Conservation (phyloP, 31 red algal species). For the Bonnemaisonia californica region DNA sequence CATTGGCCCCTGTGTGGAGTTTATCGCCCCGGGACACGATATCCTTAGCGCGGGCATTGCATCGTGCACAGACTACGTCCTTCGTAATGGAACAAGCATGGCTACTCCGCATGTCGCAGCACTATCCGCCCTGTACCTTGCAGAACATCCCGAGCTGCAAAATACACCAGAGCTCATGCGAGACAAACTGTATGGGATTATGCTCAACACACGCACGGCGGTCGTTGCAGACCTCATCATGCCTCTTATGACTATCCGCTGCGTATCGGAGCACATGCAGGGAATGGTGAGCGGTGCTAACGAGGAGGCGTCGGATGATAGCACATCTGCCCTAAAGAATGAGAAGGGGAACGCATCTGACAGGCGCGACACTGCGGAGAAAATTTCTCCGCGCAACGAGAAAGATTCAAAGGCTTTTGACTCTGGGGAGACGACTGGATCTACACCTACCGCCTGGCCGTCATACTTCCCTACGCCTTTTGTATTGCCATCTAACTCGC, state of each 20-base stretch:
- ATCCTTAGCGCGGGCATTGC: conserved; percentile 53
- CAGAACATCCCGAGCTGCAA: conserved; percentile 45
- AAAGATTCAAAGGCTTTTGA: too few species aligned
- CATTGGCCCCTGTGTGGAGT: conserved; percentile 53
- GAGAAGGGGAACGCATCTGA: too few species aligned
- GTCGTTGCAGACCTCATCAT: conserved; percentile 36
- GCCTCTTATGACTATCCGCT: conserved; percentile 40
- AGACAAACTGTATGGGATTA: conserved; percentile 31
- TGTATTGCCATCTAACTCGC: too few species aligned
- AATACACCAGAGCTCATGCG: conserved; percentile 1
- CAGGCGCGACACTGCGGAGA: too few species aligned
- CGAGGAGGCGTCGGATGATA: too few species aligned
- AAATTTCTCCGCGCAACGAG: too few species aligned
- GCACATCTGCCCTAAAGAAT: too few species aligned
- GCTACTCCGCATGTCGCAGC: conserved; percentile 66
- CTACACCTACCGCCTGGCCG: too few species aligned
- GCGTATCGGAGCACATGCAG: background rate
- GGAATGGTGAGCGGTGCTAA: too few species aligned
- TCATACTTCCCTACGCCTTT: too few species aligned
- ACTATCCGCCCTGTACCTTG: conserved; percentile 56
- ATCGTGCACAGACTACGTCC: conserved; percentile 30
- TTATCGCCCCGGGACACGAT: conserved; percentile 48
- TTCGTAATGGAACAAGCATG: conserved; percentile 68
- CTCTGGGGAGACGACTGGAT: too few species aligned
- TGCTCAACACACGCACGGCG: conserved; percentile 20